Conservation (phyloP, 2,329 filamentous ascomycete genomes). For the Aspergillus intermedius region DNA sequence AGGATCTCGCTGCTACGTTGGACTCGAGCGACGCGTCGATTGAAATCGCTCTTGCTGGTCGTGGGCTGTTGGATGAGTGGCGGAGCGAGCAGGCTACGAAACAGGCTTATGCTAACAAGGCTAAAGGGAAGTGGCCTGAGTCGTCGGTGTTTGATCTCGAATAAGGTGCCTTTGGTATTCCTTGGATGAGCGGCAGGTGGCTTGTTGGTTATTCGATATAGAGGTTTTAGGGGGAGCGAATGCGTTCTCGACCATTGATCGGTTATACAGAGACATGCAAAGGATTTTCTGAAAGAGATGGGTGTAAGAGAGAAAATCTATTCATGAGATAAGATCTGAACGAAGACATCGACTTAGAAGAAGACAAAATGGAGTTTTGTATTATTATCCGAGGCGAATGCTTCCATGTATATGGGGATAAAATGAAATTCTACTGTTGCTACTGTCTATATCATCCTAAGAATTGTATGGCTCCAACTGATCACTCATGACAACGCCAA, state of each 20-base stretch:
- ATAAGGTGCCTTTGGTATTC: background rate
- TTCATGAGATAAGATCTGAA: background rate
- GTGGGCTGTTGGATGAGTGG: constrained; percentile 48
- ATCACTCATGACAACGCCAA: no score
- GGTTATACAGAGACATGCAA: background rate
- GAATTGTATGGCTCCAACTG: no score
- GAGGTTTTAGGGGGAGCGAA: background rate
- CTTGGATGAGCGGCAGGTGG: background rate
- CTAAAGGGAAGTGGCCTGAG: constrained; percentile 35
- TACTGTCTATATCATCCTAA: no score
- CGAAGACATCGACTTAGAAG: no score
- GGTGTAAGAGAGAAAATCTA: background rate
- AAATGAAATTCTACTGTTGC: no score
- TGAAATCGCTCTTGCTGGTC: constrained; percentile 51
- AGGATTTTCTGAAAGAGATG: background rate
- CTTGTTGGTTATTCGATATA: background rate
- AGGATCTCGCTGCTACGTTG: constrained; percentile 56
- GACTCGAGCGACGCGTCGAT: constrained; percentile 47
- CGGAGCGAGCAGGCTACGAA: constrained; percentile 44
- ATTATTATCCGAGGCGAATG: no score
- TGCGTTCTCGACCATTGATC: no score
- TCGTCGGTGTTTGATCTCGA: constrained; percentile 29
- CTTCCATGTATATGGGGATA: no score
- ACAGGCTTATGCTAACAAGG: constrained; percentile 43
- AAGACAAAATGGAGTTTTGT: background rate